Conservation (phyloP, 2,329 filamentous ascomycete genomes). For the Geoglossum cookeanum region DNA sequence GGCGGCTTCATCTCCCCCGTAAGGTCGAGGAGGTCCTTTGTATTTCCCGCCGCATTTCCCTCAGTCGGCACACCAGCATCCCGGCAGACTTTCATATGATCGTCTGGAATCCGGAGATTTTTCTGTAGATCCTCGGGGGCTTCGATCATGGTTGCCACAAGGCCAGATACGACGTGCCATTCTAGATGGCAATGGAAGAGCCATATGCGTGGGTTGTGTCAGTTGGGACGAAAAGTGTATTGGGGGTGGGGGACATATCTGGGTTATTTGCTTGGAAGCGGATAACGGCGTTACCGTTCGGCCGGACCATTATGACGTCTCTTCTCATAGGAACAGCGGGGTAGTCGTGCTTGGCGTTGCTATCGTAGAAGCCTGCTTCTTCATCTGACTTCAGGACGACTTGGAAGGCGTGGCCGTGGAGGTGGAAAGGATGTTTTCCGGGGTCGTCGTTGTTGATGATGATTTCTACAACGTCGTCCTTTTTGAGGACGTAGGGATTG, state of each 20-base stretch:
- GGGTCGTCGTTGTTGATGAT: constrained; percentile 58
- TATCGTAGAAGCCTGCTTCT: constrained; percentile 19
- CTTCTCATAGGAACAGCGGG: constrained; percentile 25
- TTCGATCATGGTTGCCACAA: constrained; percentile 33
- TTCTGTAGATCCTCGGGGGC: constrained; percentile 37
- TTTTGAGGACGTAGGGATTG: constrained; percentile 42
- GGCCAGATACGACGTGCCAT: constrained; percentile 33
- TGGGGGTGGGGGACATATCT: constrained; percentile 12
- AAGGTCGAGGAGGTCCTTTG: constrained; percentile 41
- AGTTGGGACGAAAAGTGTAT: background rate
- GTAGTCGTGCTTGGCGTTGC: constrained; percentile 5
- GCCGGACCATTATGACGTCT: constrained; percentile 34
- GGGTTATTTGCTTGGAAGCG: constrained; percentile 36
- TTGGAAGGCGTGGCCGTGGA: constrained; percentile 64
- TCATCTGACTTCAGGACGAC: constrained; percentile 23
- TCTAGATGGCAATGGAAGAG: constrained; percentile 32
- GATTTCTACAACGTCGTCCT: constrained; percentile 50
- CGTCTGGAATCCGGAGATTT: constrained; percentile 37
- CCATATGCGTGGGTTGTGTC: constrained; percentile 19
- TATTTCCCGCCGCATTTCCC: constrained; percentile 64
- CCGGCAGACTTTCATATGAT: constrained; percentile 41
- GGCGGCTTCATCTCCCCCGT: constrained; percentile 38
- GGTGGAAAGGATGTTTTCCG: constrained; percentile 52
- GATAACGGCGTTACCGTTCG: constrained; percentile 34
- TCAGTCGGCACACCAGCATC: constrained; percentile 28